phyloP scores from a whole-genome alignment of 805 yeast genomes.

The Cyberlindnera maritima region DNA sequence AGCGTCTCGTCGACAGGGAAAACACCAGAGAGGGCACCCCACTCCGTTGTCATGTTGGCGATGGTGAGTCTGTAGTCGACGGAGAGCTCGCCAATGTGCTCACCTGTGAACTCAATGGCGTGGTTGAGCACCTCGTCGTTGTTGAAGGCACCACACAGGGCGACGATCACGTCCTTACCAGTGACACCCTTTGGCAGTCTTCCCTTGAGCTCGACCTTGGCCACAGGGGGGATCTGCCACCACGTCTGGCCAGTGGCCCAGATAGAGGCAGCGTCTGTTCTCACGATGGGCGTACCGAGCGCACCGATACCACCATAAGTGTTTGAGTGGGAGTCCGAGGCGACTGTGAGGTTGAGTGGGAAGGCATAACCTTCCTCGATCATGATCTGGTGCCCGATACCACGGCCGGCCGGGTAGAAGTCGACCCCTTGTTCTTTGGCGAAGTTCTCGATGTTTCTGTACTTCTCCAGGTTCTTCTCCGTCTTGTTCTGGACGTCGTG shows the following conservation, averaged over 20 bases:
- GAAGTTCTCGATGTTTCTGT: constrained; percentile 82
- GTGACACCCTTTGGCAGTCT: constrained; percentile 81
- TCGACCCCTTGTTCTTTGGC: constrained; percentile 91
- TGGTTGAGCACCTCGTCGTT: constrained; percentile 91
- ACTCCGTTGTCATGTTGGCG: constrained; percentile 97
- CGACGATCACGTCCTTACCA: constrained; percentile 96
- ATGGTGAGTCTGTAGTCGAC: constrained; percentile 87
- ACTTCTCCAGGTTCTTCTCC: constrained; percentile 85
- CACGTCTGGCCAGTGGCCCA: constrained; percentile 99
- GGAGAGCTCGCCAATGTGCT: constrained; percentile 63
- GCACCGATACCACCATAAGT: constrained; percentile 97
- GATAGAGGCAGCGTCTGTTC: constrained; percentile 98
- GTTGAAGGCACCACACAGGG: constrained; percentile 90
- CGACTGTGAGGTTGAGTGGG: constrained; percentile 90
- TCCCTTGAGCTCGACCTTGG: constrained; percentile 84
- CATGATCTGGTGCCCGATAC: constrained; percentile 99
- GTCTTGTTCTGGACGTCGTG: constrained; percentile 96
- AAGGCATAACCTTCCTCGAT: constrained; percentile 98
- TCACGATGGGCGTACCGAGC: constrained; percentile 94
- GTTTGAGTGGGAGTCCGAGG: constrained; percentile 96
- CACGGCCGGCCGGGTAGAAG: constrained; percentile 98
- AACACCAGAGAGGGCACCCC: constrained; percentile 97
- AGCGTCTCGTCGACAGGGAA: constrained; percentile 92
- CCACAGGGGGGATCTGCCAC: constrained; percentile 99
- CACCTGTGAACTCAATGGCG: constrained; percentile 92